A percentile compares a stretch with the other conserved stretches of the same genome.
phyloP scores from a whole-genome alignment of 257 asterid genomes.

The Jacaranda copaia region DNA sequence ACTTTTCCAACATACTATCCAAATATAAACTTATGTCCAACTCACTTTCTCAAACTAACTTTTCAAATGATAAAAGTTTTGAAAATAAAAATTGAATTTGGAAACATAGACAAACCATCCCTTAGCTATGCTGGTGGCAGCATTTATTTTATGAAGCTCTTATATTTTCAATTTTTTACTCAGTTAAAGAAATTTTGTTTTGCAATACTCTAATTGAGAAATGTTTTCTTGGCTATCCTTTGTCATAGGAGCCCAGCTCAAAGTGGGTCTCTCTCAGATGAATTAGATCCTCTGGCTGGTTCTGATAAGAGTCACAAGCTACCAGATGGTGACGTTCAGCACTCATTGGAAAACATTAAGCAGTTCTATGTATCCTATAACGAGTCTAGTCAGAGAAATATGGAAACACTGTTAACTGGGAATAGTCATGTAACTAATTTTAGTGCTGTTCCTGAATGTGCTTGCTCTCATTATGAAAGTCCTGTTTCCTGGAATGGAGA shows the following conservation, averaged over 20 bases:
- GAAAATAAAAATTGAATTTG: no score
- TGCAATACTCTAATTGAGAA: constrained; percentile 36
- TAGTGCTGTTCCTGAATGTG: constrained; percentile 57
- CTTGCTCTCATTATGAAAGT: constrained; percentile 46
- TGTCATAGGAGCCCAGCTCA: constrained; percentile 74
- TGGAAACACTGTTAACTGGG: constrained; percentile 47
- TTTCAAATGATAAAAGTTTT: no score
- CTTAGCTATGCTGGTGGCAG: background rate
- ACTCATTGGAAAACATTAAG: constrained; percentile 39
- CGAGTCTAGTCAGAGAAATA: constrained; percentile 49
- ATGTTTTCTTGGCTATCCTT: constrained; percentile 23
- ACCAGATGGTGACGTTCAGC: constrained; percentile 54
- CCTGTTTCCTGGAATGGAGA: constrained; percentile 50
- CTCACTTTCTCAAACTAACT: no score
- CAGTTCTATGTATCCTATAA: constrained; percentile 56
- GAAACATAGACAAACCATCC: no score
- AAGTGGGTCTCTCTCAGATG: constrained; percentile 68
- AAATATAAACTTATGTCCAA: no score
- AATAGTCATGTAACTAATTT: constrained; percentile 45
- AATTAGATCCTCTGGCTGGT: constrained; percentile 72
- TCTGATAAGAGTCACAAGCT: constrained; percentile 57
- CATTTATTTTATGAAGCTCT: constrained; percentile 6
- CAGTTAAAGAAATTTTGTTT: constrained; percentile 14
- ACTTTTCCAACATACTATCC: no score
- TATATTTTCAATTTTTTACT: background rate